A percentile compares a stretch with the other conserved stretches of the same genome.
Conservation (phyloP, 2,329 filamentous ascomycete species). For the Polytolypa hystricis region DNA sequence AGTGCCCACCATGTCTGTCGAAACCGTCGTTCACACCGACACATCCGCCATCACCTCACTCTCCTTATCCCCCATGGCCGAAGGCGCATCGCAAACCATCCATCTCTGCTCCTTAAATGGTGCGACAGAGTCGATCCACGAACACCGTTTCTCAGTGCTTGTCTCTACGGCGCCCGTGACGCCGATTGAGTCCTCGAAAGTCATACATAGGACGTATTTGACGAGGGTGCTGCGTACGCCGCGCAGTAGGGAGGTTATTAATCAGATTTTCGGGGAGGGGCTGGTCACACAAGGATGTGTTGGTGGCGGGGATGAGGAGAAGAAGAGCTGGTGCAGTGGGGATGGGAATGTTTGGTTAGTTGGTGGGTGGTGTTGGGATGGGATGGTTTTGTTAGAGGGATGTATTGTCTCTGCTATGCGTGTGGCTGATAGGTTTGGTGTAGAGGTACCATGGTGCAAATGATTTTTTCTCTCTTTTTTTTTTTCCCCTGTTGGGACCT, state of each 20-base stretch:
- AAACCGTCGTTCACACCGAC: conserved; percentile 39
- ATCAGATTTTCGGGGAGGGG: conserved; percentile 31
- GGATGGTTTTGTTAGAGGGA: conserved; percentile 52
- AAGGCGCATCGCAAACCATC: conserved; percentile 21
- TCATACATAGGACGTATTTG: conserved; percentile 39
- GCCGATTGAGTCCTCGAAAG: conserved; percentile 26
- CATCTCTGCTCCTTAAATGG: conserved; percentile 24
- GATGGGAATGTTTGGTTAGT: conserved; percentile 44
- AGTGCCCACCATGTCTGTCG: conserved; percentile 41
- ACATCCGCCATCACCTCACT: conserved; percentile 14
- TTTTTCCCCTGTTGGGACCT: no score
- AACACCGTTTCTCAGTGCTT: conserved; percentile 40
- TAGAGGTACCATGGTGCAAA: conserved; percentile 33
- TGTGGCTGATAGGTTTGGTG: conserved; percentile 42
- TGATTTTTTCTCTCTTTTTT: no score
- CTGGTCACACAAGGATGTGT: not conserved
- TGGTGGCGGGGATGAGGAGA: not conserved
- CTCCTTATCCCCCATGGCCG: conserved; percentile 5
- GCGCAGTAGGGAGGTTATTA: conserved; percentile 38
- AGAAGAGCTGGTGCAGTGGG: conserved; percentile 40
- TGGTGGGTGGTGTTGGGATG: conserved; percentile 55
- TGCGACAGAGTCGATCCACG: conserved; percentile 43
- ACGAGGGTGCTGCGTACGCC: conserved; percentile 43
- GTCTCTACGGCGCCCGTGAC: conserved; percentile 44
- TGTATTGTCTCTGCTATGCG: conserved; percentile 49